Evolutionary conservation across 768 basidiomycete species (phyloP).

Genomic region (Tricholoma matsutake): DNA sequence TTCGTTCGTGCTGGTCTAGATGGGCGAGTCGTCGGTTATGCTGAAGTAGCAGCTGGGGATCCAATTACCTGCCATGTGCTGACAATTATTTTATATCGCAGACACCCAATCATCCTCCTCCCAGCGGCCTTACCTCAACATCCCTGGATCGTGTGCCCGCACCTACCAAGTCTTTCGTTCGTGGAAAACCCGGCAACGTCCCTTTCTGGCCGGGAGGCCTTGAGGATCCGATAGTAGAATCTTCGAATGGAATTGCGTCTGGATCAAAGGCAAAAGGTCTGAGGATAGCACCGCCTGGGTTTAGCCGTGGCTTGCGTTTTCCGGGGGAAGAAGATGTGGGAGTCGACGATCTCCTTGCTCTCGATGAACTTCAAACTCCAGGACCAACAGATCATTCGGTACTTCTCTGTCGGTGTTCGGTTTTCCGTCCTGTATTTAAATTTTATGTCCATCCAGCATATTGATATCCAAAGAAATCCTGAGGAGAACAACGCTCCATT

Average conservation of each 20-base stretch:
- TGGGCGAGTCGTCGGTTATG: constrained; percentile 77
- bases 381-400: constrained; percentile 15
- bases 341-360: constrained; percentile 39
- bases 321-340: constrained; percentile 49
- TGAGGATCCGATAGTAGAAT: constrained; percentile 52
- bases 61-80: neutral
- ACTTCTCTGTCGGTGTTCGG: constrained; percentile 1
- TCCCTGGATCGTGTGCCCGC: constrained; percentile 84
- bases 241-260: constrained; percentile 26
- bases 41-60: constrained; percentile 52
- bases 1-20: constrained; percentile 79
- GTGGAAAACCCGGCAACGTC: constrained; percentile 90
- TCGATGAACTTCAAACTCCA: constrained; percentile 20
- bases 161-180: constrained; percentile 75
- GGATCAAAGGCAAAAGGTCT: constrained; percentile 43
- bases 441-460: constrained; percentile 7
- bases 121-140: constrained; percentile 79
- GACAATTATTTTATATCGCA: constrained; percentile 23
- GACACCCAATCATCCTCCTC: constrained; percentile 52
- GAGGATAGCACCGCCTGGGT: constrained; percentile 77
- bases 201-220: constrained; percentile 96
- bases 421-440: neutral
- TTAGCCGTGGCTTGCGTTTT: constrained; percentile 75
- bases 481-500: constrained; percentile 13
- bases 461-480: constrained; percentile 8